A percentile compares a stretch with the other conserved stretches of the same genome.
phyloP scores from a whole-genome alignment of 164 flowering plant genomes.

The Piper betle region DNA sequence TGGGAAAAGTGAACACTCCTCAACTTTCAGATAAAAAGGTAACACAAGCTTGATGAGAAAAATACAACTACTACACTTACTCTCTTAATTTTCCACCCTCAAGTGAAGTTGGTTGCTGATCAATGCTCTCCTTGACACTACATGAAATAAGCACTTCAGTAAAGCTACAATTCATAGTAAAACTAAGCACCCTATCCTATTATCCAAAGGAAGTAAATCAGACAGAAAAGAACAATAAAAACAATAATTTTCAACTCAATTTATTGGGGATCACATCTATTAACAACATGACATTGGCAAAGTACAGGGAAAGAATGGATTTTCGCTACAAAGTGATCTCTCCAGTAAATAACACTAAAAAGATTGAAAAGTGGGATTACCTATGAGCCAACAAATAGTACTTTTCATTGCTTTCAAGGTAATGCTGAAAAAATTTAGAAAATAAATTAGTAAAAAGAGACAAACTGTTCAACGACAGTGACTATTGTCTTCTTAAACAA shows the following conservation, averaged over 20 bases:
- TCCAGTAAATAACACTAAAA: not conserved
- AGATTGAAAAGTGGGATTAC: slow-evolving; percentile 18
- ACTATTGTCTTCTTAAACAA: not conserved
- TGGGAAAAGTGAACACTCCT: not conserved
- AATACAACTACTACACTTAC: slow-evolving; percentile 33
- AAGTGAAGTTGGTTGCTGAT: slow-evolving; percentile 69
- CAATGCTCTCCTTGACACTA: slow-evolving; percentile 87
- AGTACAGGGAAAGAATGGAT: too few species aligned
- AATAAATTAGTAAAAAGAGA: not conserved
- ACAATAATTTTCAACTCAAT: too few species aligned
- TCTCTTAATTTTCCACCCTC: slow-evolving; percentile 90
- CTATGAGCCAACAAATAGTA: slow-evolving; percentile 98
- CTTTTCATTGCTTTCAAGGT: slow-evolving; percentile 93
- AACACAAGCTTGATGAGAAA: not conserved
- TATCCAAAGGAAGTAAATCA: too few species aligned
- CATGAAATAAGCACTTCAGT: slow-evolving; percentile 14
- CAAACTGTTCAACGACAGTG: not conserved
- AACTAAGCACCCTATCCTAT: too few species aligned
- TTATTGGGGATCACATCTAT: too few species aligned
- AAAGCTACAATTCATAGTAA: not conserved
- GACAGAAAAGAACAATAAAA: too few species aligned
- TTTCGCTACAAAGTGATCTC: not conserved
- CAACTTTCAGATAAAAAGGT: not conserved
- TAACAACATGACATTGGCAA: too few species aligned
- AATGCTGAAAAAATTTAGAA: slow-evolving; percentile 55